phyloP scores from a whole-genome alignment of 1,139 yeast genomes.

The Trichomonascaceae sp. region DNA sequence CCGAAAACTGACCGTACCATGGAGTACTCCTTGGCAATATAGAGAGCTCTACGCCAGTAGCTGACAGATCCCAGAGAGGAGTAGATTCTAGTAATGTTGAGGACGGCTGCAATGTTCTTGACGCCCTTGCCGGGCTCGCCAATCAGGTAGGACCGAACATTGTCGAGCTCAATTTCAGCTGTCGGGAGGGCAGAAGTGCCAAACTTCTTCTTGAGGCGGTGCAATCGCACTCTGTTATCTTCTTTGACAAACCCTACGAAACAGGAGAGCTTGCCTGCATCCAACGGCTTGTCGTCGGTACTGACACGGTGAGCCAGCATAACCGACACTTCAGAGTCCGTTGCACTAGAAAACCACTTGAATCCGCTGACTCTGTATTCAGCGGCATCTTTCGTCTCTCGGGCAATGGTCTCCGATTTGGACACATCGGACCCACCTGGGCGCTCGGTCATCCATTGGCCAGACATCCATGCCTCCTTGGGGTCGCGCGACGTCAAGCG shows the following conservation, averaged over 20 bases:
- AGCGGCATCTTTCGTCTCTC: constrained; percentile 3
- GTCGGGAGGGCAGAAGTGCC: constrained; percentile 24
- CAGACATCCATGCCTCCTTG: constrained; percentile 20
- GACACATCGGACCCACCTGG: constrained; percentile 24
- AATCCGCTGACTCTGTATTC: constrained; percentile 17
- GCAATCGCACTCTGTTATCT: constrained; percentile 15
- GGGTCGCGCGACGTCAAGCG: constrained; percentile 18
- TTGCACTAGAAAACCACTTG: constrained; percentile 25
- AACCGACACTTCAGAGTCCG: constrained; percentile 21
- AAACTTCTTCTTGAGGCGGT: constrained; percentile 21
- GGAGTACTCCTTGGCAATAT: constrained; percentile 20
- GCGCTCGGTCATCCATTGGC: constrained; percentile 27
- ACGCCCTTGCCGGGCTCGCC: constrained; percentile 21
- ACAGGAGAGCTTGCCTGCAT: constrained; percentile 16
- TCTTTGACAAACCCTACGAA: constrained; percentile 18
- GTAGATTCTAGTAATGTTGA: constrained; percentile 21
- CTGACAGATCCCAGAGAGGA: constrained; percentile 17
- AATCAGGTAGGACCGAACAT: constrained; percentile 15
- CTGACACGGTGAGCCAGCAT: constrained; percentile 16
- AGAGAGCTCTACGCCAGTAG: constrained; percentile 18
- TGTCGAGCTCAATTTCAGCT: constrained; percentile 20
- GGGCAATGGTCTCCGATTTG: constrained; percentile 18
- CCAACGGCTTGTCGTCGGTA: constrained; percentile 4
- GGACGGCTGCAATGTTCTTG: constrained; percentile 19
- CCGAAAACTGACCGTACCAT: constrained; percentile 19